Percentiles rank a stretch among this genome's conserved stretches.
Conservation (phyloP, 805 yeast species). For the Teunomyces kruisii region DNA sequence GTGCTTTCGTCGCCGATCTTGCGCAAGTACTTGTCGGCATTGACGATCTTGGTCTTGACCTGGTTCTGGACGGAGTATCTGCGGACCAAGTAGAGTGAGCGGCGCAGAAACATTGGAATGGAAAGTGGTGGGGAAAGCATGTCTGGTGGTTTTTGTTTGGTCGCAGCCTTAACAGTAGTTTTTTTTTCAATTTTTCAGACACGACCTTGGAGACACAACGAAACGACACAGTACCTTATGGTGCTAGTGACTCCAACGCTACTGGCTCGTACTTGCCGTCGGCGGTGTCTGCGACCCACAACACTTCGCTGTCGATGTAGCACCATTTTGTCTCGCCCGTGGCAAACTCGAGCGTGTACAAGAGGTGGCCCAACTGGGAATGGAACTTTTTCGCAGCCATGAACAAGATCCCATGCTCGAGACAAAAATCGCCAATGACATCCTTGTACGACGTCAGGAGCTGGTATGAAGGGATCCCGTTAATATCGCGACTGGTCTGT, state of each 20-base stretch:
- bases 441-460: conserved; percentile 57
- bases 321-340: conserved; percentile 37
- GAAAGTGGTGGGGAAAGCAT: neutral
- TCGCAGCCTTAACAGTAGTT: no score
- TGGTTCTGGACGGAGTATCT: conserved; percentile 15
- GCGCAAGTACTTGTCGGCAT: conserved; percentile 24
- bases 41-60: conserved; percentile 10
- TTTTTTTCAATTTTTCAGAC: no score
- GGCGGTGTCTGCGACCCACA: conserved; percentile 46
- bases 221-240: no score
- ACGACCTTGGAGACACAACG: no score
- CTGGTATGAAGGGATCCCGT: conserved; percentile 44
- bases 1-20: conserved; percentile 35
- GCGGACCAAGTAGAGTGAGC: neutral
- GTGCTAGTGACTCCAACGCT: conserved; percentile 3
- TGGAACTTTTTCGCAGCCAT: conserved; percentile 32
- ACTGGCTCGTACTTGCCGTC: conserved; percentile 42
- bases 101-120: neutral
- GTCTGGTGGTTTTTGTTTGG: neutral
- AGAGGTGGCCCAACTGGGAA: conserved; percentile 39
- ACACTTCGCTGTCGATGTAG: conserved; percentile 64
- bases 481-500: conserved; percentile 15
- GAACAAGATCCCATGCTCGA: conserved; percentile 46
- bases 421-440: conserved; percentile 63
- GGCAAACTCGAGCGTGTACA: conserved; percentile 41